Conservation (phyloP, 2,329 filamentous ascomycete genomes). For the Nigrospora sphaerica region DNA sequence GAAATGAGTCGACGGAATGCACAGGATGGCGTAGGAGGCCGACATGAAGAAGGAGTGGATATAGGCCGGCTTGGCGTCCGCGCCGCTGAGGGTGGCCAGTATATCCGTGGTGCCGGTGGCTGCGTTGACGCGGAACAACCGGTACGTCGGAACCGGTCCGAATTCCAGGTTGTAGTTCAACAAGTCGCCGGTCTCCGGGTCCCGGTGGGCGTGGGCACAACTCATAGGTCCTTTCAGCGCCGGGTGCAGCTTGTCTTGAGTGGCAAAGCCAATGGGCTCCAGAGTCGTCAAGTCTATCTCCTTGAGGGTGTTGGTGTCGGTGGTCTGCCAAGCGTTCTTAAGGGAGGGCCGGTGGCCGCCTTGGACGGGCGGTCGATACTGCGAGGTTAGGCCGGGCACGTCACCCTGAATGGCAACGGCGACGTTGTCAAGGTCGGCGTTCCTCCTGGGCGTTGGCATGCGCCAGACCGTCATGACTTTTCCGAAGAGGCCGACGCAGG, state of each 20-base stretch:
- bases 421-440: conserved; percentile 44
- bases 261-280: conserved; percentile 60
- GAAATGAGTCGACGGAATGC: conserved; percentile 61
- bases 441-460: conserved; percentile 13
- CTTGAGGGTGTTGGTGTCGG: conserved; percentile 50
- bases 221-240: conserved; percentile 60
- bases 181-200: conserved; percentile 65
- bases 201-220: conserved; percentile 64
- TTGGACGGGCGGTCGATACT: conserved; percentile 2
- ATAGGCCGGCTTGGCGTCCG: conserved; percentile 53
- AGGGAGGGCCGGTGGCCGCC: conserved; percentile 30
- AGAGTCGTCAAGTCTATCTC: conserved; percentile 63
- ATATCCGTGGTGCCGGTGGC: conserved; percentile 60
- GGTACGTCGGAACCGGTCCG: conserved; percentile 51
- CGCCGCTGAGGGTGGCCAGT: conserved; percentile 55
- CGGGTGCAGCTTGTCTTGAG: conserved; percentile 58
- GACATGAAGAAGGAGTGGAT: conserved; percentile 80
- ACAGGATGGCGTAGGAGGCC: conserved; percentile 63
- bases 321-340: conserved; percentile 46
- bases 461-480: conserved; percentile 61
- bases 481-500: conserved; percentile 64
- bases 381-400: conserved; percentile 45
- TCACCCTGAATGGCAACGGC: conserved; percentile 60
- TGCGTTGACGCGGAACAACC: conserved; percentile 60
- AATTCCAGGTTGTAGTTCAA: conserved; percentile 78